Evolutionary conservation across 2,329 filamentous ascomycete species (phyloP), one percentile per base, ranked within the genome.

Genomic region (Talaromyces verruculosus): DNA sequence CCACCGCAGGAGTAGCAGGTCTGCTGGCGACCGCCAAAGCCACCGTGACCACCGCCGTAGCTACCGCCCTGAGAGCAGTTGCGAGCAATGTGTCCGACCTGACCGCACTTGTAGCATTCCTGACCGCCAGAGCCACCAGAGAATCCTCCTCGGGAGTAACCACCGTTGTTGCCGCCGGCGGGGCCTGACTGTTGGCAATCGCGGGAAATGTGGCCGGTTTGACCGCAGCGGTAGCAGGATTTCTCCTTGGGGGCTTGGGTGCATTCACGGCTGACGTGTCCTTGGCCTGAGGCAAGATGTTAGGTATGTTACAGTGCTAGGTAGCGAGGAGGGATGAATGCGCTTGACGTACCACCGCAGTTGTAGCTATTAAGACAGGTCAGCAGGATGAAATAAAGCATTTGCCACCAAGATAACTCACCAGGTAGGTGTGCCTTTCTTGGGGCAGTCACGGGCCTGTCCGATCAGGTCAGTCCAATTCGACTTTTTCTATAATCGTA

Each of bases 1-100:
- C 95, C 95, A 74, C 95, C 95, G 84, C 95, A 98, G 53, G 93
- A 96, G 87, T 97, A 99, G 89, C 95, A 98, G 73, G 93, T 97
- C 85, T 94, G 92, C 75, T 88, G 85, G 68, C 82, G 79, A 69
- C 84, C 82, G 67, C 84, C 81, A 70, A 81, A 84, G 64, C 81
- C 79, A 67, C 80, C 79, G 68, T 79, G 78, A 69, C 81, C 81
- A 71, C 83, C 82, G 69, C 83, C 81, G 72, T 77, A 78, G 71
- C 82, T 81, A 71, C 82, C 82, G 71, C 82, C 78, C 72, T 84
- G 83, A 68, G 83, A 80, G 74, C 83, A 84, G 75, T 84, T 86
- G 73, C 85, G 92, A 73, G 95, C 94, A 80, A 98, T 97, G 86
- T 98, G 95, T 68, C 95, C 95, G 71, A 93, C 86, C 84, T 97